These are phyloP conservation scores for Blepharisma undulans DNA, from an alignment of 169 alveolate genomes.

Conservation along the genomic window DNA sequence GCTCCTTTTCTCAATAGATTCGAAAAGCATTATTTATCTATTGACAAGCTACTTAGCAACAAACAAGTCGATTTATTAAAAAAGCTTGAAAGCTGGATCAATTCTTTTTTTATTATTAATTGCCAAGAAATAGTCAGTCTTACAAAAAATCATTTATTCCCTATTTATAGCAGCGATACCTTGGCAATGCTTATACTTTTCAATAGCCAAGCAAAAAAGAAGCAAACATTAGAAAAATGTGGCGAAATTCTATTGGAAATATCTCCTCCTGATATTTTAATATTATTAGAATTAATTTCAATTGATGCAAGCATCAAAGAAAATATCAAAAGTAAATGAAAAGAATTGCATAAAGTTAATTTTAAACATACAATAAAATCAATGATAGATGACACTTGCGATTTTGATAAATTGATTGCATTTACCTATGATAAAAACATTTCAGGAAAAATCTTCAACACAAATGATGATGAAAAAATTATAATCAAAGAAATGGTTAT, in stretches of 20 bases:
- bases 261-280: not conserved
- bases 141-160: not conserved
- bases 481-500: not conserved
- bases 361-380: not conserved
- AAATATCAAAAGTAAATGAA: not conserved
- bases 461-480: not conserved
- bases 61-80: slow-evolving; percentile 1
- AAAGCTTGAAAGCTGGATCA: not conserved
- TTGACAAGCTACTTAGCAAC: slow-evolving; percentile 43
- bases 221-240: not conserved
- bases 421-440: not conserved
- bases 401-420: not conserved
- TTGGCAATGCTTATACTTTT: not conserved
- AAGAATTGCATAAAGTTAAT: not conserved
- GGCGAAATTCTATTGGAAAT: not conserved
- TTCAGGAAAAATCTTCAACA: not conserved
- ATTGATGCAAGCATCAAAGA: not conserved
- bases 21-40: slow-evolving; percentile 58
- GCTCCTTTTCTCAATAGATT: slow-evolving; percentile 64
- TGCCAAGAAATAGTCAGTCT: not conserved
- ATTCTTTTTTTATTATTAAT: not conserved
- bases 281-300: not conserved
- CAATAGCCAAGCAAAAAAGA: not conserved
- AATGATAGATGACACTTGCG: not conserved
- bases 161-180: not conserved